Base-by-base conservation (phyloP, 352 stramenopile species). In the Halophytophthora polymorphica region DNA sequence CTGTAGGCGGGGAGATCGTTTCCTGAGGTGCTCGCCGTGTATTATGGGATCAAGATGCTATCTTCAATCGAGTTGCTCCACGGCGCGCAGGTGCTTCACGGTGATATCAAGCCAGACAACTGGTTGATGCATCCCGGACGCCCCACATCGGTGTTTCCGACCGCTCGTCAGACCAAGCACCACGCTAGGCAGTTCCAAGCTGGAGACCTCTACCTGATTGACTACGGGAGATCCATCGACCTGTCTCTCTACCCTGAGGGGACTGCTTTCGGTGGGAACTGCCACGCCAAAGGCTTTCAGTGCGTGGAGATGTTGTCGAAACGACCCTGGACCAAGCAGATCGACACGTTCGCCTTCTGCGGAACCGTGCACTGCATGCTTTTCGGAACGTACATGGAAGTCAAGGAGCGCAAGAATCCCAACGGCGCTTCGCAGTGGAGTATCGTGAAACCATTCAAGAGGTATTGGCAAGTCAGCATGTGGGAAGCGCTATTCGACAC, bases 51-150 rank as follows among this genome's bases (percentile, higher is more conserved):
- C 45, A 77, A 71, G 53, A 95, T 95, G 85, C 51, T 95, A 8
- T 63, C 59, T n/a, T 71, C 70, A 12, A 60, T 93, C 31, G 77
- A 91, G 37, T 25, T 79, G 14, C 61, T 95, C 29, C 85, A 95
- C 39, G 28, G 42, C 8, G 69, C 69, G 6, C 61, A 80, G 0
- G 56, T 95, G 55, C 62, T 95, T 4, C 85, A 95, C 36, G 85
- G 85, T 21, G 85, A 95, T 46, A 73, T 95, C 39, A 95, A 95
- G 51, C 85, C 85, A 7, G 83, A 95, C 39, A 95, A 95, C 53
- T 95, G 85, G 85, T 56, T 95, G 11, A 53, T 95, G 25, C 56
- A 67, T 22, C 57, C 66, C 29, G 61, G 76, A 17, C 57, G 49
- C 10, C 44, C 45, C 36, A 28, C 46, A 7, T 56, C 52, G 1